Base-by-base conservation (phyloP, 768 basidiomycete genomes). In the Psilocybe azurescens region DNA sequence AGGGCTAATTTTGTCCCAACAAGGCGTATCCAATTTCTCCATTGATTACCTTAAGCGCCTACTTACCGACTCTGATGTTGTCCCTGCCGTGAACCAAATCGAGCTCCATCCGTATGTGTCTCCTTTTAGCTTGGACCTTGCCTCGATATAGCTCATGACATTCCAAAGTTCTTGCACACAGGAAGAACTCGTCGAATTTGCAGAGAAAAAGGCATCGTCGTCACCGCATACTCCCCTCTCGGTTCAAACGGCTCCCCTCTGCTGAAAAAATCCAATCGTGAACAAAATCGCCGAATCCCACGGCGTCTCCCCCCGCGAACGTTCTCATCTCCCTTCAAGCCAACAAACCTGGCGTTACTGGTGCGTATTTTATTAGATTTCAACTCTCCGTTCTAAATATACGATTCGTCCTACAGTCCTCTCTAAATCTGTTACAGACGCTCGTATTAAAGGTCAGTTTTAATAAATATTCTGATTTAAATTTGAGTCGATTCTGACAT, bases 1-100 rank as follows among this genome's bases (percentile, higher is more conserved):
- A 39, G 47, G 16, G 11, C 28, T 32, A 52, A 47, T 2, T 24
- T 24, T 33, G 18, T 30, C 24, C 13, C 54, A 18, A 47, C 49
- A 33, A 85, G 81, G 85, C 66, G 87, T 91, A 51, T 88, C 87
- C 56, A 94, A 94, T 81, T 86, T 89, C 71, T 88, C 86, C 7
- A 79, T 88, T 50, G 74, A 84, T 44, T 90, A 80, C 74, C 74
- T 94, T 44, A 80, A 88, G 61, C 78, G 85, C 46, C 79, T 94
- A 20, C 77, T 91, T 46, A 81, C 80, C 63, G 78, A 81, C 41
- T 80, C 84, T 56, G 74, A 76, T n/a, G 78, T 89, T 46, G 75
- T 89, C 38, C 92, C 91, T 14, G 91, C 90, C 0, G 87, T 88
- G 30, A 93, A 93, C 77, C 93, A 95, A 77, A 83, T 94, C 59